A percentile compares a stretch with the other conserved stretches of the same genome.
Evolutionary conservation across 2,329 filamentous ascomycete genomes (phyloP).

Genomic region (Cladosporium sphaerospermum): DNA sequence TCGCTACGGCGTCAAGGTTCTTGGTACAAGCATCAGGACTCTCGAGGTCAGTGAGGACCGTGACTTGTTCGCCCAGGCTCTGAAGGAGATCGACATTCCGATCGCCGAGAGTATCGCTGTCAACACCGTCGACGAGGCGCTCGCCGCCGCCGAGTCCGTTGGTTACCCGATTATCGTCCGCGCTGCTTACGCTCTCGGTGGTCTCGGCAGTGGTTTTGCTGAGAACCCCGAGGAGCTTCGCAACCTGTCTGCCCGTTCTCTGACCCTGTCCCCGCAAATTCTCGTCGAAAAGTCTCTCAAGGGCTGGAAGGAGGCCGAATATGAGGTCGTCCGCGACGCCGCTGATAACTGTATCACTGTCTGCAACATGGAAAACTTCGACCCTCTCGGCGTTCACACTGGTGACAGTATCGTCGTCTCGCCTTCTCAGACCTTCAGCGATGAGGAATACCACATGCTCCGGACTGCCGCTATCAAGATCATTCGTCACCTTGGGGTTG

Average conservation of each 20-base stretch:
- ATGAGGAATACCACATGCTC: slow-evolving; percentile 99
- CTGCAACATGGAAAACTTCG: slow-evolving; percentile 99
- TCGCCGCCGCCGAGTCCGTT: slow-evolving; percentile 77
- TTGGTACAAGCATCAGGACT: slow-evolving; percentile 91
- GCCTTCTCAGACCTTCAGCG: slow-evolving; percentile 90
- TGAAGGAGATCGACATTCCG: slow-evolving; percentile 95
- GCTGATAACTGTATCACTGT: slow-evolving; percentile 99
- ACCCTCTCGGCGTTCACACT: slow-evolving; percentile 93
- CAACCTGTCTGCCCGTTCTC: slow-evolving; percentile 84
- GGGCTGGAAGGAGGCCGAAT: slow-evolving; percentile 99
- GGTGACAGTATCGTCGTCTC: slow-evolving; percentile 98
- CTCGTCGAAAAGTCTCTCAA: slow-evolving; percentile 97
- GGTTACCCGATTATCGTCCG: slow-evolving; percentile 98
- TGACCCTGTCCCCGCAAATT: slow-evolving; percentile 92
- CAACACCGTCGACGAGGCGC: slow-evolving; percentile 81
- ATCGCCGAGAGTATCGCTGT: slow-evolving; percentile 96
- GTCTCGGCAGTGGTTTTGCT: slow-evolving; percentile 92
- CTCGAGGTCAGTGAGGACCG: slow-evolving; percentile 92
- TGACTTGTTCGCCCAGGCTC: slow-evolving; percentile 89
- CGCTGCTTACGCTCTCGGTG: slow-evolving; percentile 91
- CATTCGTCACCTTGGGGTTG: slow-evolving; percentile 90
- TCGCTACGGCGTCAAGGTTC: slow-evolving; percentile 88
- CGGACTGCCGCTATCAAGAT: slow-evolving; percentile 97
- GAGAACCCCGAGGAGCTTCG: slow-evolving; percentile 89
- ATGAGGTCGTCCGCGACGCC: slow-evolving; percentile 94